Evolutionary conservation across 1,284 basidiomycete species (phyloP).

Genomic region (Leccinum angustisporum): DNA sequence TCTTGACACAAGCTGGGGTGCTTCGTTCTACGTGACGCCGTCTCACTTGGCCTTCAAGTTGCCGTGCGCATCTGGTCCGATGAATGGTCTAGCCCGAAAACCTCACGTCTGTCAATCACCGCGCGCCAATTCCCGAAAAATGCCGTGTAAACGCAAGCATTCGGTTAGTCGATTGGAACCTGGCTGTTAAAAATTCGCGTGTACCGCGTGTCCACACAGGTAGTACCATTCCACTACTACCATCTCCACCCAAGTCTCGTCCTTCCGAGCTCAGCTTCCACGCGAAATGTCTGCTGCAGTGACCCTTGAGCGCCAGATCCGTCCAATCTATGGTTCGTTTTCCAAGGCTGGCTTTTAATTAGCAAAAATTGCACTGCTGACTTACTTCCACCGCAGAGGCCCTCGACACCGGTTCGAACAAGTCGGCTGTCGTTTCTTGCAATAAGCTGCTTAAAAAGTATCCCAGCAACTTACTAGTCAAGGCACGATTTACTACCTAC

Average conservation of each 20-base stretch:
- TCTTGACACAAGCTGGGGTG: no score
- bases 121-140: slow-evolving; percentile 20
- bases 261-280: background rate
- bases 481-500: slow-evolving; percentile 44
- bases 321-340: slow-evolving; percentile 71
- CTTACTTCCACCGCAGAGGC: slow-evolving; percentile 53
- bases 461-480: slow-evolving; percentile 68
- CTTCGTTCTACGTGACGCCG: no score
- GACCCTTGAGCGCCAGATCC: slow-evolving; percentile 74
- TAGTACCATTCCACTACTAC: background rate
- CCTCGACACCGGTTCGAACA: slow-evolving; percentile 80
- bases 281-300: slow-evolving; percentile 41
- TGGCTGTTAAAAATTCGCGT: slow-evolving; percentile 29
- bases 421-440: slow-evolving; percentile 78
- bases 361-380: slow-evolving; percentile 9
- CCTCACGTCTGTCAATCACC: slow-evolving; percentile 12
- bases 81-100: no score
- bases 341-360: background rate
- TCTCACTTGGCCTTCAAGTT: no score
- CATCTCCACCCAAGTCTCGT: background rate
- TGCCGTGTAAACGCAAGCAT: slow-evolving; percentile 30
- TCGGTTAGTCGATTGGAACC: slow-evolving; percentile 22
- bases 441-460: slow-evolving; percentile 84
- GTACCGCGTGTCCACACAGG: slow-evolving; percentile 6
- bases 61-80: no score